A percentile compares a stretch with the other conserved stretches of the same genome.
These are phyloP conservation scores for Tetradesmus obliquus DNA, from an alignment of 139 green algal genomes.

Conservation along the genomic window DNA sequence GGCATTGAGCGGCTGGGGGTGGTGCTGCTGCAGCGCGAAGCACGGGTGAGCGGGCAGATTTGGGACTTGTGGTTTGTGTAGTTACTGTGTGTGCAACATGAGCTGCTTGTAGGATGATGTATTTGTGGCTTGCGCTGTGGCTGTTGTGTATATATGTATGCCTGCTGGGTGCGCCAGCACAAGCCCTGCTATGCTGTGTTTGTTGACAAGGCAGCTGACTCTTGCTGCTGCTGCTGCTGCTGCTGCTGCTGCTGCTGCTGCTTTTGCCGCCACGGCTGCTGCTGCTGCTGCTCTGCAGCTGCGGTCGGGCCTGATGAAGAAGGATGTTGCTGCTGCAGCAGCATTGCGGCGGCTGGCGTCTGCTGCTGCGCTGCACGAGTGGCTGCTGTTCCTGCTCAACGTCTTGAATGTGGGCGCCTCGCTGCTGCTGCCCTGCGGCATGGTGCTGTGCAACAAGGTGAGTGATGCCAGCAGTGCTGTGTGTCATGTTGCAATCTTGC, in stretches of 20 bases:
- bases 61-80: background rate
- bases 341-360: background rate
- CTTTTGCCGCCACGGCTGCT: background rate
- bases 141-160: no score
- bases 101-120: no score
- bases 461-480: background rate
- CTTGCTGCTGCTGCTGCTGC: background rate
- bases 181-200: no score
- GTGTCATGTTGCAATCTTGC: background rate
- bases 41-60: background rate
- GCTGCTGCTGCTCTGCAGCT: background rate
- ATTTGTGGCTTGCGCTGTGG: no score
- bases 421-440: conserved; percentile 23
- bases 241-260: background rate
- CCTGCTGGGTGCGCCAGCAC: no score
- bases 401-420: background rate
- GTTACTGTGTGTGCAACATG: background rate
- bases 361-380: background rate
- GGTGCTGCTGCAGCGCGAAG: background rate
- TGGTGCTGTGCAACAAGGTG: conserved; percentile 26
- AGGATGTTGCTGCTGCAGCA: background rate
- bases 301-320: background rate
- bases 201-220: no score
- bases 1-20: conserved; percentile 3
- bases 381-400: conserved; percentile 18